These are phyloP conservation scores for Solanum rostratum DNA, from an alignment of 257 asterid genomes.

Conservation along the genomic window DNA sequence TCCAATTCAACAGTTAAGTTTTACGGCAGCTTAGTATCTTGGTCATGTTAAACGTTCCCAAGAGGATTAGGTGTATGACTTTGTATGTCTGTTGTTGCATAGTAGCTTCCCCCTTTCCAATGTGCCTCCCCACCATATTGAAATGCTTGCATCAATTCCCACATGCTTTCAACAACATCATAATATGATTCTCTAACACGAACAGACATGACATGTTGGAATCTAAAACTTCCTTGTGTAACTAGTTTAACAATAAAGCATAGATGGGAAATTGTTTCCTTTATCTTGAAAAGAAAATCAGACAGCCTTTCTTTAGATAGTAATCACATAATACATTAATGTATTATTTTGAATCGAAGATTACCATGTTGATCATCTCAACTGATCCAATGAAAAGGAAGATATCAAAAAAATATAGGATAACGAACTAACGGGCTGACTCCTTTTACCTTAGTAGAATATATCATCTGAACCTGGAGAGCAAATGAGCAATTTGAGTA, in stretches of 20 bases:
- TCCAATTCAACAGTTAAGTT: conserved; percentile 2
- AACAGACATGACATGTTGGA: conserved; percentile 31
- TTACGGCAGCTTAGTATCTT: not conserved
- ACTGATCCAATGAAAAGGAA: not conserved
- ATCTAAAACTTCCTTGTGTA: not conserved
- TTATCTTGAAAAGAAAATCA: not conserved
- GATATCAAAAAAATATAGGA: not conserved
- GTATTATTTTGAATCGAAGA: not conserved
- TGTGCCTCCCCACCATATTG: conserved; percentile 55
- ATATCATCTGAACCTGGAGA: not conserved
- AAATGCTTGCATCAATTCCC: conserved; percentile 16
- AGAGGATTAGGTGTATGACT: conserved; percentile 3
- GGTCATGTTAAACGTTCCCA: conserved; percentile 8
- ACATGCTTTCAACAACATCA: conserved; percentile 15
- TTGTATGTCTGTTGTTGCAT: conserved; percentile 4
- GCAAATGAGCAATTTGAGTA: too few relatives aligned
- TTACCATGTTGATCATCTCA: not conserved
- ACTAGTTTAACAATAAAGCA: not conserved
- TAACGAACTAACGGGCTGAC: not conserved
- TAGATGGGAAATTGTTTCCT: conserved; percentile 4
- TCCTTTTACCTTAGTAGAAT: too few relatives aligned
- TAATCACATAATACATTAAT: not conserved
- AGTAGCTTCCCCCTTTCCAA: conserved; percentile 30
- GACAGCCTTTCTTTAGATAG: not conserved
- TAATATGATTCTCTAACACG: conserved; percentile 7